A percentile compares a stretch with the other conserved stretches of the same genome.
These are phyloP conservation scores for Eucalyptus polyanthemos DNA, from an alignment of 345 rosid species.

Conservation along the genomic window DNA sequence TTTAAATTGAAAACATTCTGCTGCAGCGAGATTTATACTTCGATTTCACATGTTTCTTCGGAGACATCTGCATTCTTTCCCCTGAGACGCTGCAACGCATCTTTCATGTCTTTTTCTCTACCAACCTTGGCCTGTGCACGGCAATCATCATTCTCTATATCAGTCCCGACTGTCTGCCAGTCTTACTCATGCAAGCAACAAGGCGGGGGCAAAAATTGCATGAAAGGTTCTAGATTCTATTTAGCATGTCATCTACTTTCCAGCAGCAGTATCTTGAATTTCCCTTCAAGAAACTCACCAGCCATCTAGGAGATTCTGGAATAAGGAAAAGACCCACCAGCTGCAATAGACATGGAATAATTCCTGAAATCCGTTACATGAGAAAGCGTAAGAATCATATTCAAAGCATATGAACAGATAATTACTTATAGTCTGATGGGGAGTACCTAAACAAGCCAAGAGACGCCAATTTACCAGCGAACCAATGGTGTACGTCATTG, in stretches of 20 bases:
- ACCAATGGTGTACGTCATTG: constrained; percentile 8
- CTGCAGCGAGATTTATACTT: neutral
- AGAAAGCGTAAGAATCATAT: neutral
- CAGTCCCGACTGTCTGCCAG: neutral
- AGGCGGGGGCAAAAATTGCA: neutral
- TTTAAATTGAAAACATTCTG: neutral
- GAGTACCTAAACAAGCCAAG: constrained; percentile 17
- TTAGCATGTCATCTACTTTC: neutral
- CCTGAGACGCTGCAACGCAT: constrained; percentile 6
- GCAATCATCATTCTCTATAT: neutral
- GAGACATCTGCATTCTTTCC: constrained; percentile 11
- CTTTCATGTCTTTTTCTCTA: constrained; percentile 7
- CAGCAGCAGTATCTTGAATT: neutral
- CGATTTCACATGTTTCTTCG: constrained; percentile 1
- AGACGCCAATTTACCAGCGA: constrained; percentile 12
- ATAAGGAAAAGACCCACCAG: constrained; percentile 7
- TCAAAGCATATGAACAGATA: neutral
- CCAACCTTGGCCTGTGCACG: constrained; percentile 18
- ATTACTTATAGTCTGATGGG: rapidly evolving
- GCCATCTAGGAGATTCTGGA: constrained; percentile 31
- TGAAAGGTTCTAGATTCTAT: neutral
- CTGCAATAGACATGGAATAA: constrained; percentile 3
- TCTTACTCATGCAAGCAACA: neutral
- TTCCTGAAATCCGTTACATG: neutral
- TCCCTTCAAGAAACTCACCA: constrained; percentile 1